Base-by-base conservation (phyloP, 306 rosid genomes). In the Cucurbita pepo region DNA sequence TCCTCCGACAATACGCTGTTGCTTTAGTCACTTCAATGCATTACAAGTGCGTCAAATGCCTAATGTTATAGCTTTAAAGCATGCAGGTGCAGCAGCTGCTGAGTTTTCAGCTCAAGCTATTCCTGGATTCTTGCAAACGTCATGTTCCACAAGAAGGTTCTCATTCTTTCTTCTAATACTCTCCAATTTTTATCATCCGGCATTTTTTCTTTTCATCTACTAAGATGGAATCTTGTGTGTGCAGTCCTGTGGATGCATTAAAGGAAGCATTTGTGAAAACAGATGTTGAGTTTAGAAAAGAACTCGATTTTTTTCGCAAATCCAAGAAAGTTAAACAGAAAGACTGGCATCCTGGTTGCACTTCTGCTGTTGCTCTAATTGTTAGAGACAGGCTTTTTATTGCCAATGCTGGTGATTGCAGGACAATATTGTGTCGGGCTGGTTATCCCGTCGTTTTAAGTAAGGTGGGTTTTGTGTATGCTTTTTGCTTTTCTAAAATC, bases 291-390 rank as follows among this genome's bases (percentile, higher is more conserved):
- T 94, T 94, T 80, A 87, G 92, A 90, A 76, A 77, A 58, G 89
- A 90, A 80, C 83, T 94, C 44, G 87, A 83, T 59, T 81, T 84
- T 44, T 80, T 64, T 79, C 87, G 90, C 41, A 82, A 91, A 80
- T 85, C 96, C 82, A 90, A 84, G 66, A 81, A 90, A 80, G 85
- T 82, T 54, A 77, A 76, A 57, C 84, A 84, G 82, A 94, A 90
- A 79, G 91, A 90, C 48, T 89, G 94, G 95, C 89, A 90, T 85
- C 97, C 98, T 60, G 98, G 97, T 48, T 94, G 98, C 84, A 90
- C 97, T 8, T 97, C 98, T 5, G 79, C 87, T n/a, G 73, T 78
- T 59, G 75, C 92, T 78, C 89, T 94, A 77, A 76, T 94, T 56
- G 84, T 85, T 67, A 75, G 88, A 79, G 82, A 79, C 86, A 90